A percentile compares a stretch with the other conserved stretches of the same genome.
These are phyloP conservation scores for Aspergillus candidus DNA, from an alignment of 2,329 filamentous ascomycete species.

Conservation along the genomic window DNA sequence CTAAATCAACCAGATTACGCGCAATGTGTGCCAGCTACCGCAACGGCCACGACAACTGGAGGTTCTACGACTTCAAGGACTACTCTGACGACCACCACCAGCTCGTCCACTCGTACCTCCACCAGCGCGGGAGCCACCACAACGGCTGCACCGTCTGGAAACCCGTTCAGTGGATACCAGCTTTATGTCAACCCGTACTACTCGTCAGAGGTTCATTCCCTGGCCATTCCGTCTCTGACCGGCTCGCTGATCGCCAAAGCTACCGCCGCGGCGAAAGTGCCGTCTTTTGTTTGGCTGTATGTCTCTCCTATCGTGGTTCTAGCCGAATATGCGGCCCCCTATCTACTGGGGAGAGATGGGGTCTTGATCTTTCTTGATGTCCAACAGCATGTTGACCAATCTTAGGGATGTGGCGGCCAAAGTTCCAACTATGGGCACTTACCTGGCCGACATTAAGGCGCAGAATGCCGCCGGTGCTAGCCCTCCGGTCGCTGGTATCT, in stretches of 20 bases:
- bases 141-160: neutral
- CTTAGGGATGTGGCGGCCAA: conserved; percentile 43
- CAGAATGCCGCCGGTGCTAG: conserved; percentile 45
- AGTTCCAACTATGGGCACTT: conserved; percentile 44
- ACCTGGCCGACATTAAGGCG: conserved; percentile 43
- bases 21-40: conserved; percentile 1
- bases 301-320: conserved; percentile 12
- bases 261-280: conserved; percentile 44
- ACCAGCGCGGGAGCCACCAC: neutral
- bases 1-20: neutral
- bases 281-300: conserved; percentile 50
- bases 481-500: conserved; percentile 43
- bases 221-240: conserved; percentile 58
- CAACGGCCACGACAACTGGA: neutral
- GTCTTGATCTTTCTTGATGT: too few species aligned
- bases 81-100: neutral
- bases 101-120: neutral
- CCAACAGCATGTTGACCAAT: too few species aligned
- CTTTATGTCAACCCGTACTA: conserved; percentile 51
- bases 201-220: conserved; percentile 46
- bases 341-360: too few species aligned
- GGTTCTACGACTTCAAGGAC: neutral
- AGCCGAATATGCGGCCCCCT: too few species aligned
- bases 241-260: conserved; percentile 49
- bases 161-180: conserved; percentile 33